Percentiles rank a stretch among this genome's conserved stretches.
Conservation (phyloP, 768 basidiomycete genomes). For the Mycena metata region DNA sequence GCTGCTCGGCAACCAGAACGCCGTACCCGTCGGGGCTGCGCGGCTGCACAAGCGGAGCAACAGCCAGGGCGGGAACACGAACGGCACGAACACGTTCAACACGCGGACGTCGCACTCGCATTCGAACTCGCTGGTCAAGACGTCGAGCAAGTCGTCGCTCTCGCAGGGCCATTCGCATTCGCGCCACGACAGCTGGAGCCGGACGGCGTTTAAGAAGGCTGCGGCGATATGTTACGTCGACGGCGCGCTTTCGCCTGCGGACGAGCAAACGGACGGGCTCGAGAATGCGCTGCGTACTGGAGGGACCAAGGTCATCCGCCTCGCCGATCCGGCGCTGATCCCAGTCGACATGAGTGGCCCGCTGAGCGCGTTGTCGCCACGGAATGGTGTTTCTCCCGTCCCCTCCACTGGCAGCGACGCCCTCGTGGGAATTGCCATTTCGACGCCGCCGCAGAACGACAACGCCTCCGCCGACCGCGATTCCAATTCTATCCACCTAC, state of each 20-base stretch:
- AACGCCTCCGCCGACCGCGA: conserved; percentile 42
- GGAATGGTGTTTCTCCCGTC: conserved; percentile 43
- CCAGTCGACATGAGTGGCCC: conserved; percentile 45
- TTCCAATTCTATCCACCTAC: conserved; percentile 50
- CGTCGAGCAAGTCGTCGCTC: conserved; percentile 51
- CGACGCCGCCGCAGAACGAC: conserved; percentile 49
- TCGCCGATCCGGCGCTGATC: conserved; percentile 58
- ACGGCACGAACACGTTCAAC: conserved; percentile 37
- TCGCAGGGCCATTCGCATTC: conserved; percentile 60
- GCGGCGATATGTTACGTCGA: conserved; percentile 45
- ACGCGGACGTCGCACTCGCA: conserved; percentile 48
- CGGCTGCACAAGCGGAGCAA: conserved; percentile 33
- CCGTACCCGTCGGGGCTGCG: conserved; percentile 58
- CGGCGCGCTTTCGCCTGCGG: conserved; percentile 35
- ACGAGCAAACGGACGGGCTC: conserved; percentile 45
- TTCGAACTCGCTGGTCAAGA: conserved; percentile 54
- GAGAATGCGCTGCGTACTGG: conserved; percentile 57
- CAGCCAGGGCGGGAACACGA: conserved; percentile 42
- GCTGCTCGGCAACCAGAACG: conserved; percentile 73
- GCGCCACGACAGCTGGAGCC: conserved; percentile 59
- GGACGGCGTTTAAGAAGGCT: conserved; percentile 56
- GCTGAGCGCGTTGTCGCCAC: conserved; percentile 24
- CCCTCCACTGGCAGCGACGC: conserved; percentile 47
- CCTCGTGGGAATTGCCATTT: conserved; percentile 53
- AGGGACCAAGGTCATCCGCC: conserved; percentile 57